These are phyloP conservation scores for Apiospora arundinis DNA, from an alignment of 2,329 filamentous ascomycete species.

Conservation along the genomic window DNA sequence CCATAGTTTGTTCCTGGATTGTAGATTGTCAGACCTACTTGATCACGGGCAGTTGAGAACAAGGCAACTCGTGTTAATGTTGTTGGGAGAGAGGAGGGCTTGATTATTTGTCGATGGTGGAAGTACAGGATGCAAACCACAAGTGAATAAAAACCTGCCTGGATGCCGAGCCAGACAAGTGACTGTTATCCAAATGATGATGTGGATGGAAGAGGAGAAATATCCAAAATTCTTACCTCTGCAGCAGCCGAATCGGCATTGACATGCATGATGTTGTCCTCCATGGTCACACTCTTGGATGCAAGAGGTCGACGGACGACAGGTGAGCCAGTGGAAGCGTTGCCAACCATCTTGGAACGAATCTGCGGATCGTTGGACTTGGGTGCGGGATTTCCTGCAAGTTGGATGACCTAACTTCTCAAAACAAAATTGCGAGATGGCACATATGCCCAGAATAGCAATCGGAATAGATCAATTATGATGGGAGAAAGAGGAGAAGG, in stretches of 20 bases:
- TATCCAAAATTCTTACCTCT: conserved; percentile 35
- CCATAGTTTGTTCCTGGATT: not conserved
- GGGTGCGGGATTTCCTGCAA: conserved; percentile 22
- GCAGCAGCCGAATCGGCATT: conserved; percentile 43
- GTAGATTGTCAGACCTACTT: not conserved
- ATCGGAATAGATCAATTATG: conserved; percentile 37
- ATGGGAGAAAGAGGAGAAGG: conserved; percentile 29
- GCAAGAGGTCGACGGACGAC: conserved; percentile 43
- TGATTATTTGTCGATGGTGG: not conserved
- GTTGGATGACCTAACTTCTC: conserved; percentile 31
- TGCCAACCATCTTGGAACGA: conserved; percentile 46
- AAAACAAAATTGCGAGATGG: conserved; percentile 37
- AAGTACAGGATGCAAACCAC: not conserved
- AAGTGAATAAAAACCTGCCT: not conserved
- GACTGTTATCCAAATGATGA: not conserved
- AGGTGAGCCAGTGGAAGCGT: conserved; percentile 49
- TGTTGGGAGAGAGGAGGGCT: not conserved
- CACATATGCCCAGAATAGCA: conserved; percentile 37
- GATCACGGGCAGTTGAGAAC: not conserved
- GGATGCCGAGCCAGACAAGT: not conserved
- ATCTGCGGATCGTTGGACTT: conserved; percentile 23
- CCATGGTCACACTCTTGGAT: conserved; percentile 40
- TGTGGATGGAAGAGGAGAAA: not conserved
- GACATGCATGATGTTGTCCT: conserved; percentile 46
- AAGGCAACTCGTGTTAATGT: not conserved